Evolutionary conservation across 257 asterid species (phyloP).

Genomic region (Solanum paucissectum): DNA sequence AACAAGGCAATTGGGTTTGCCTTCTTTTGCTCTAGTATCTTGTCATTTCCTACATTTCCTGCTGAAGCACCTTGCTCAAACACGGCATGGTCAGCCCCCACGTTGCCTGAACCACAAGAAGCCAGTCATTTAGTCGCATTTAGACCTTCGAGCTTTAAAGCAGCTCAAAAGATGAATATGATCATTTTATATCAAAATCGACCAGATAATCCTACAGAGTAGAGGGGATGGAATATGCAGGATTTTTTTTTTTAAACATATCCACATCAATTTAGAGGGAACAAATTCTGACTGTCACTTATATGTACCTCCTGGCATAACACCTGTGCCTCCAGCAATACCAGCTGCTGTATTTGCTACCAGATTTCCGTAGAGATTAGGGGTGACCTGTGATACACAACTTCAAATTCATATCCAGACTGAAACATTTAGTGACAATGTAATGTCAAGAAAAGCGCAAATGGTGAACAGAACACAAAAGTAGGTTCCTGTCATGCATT

Average conservation of each 20-base stretch:
- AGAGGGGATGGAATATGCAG: neutral
- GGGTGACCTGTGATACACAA: constrained; percentile 62
- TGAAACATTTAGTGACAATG: neutral
- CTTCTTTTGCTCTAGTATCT: constrained; percentile 47
- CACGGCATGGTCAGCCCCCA: constrained; percentile 86
- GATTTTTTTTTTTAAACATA: neutral
- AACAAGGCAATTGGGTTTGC: constrained; percentile 91
- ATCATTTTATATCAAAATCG: neutral
- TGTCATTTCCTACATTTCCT: constrained; percentile 84
- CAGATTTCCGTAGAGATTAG: constrained; percentile 91
- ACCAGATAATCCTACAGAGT: neutral
- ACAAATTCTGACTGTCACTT: neutral
- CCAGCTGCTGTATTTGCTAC: constrained; percentile 94
- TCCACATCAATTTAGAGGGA: neutral
- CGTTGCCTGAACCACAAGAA: constrained; percentile 46
- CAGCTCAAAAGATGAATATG: neutral
- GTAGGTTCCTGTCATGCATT: neutral
- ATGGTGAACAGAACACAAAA: neutral
- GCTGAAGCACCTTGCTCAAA: constrained; percentile 99
- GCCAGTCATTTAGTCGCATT: neutral
- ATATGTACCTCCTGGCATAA: constrained; percentile 85
- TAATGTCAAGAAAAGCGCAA: neutral
- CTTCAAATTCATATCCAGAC: neutral
- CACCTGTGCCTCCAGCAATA: constrained; percentile 98
- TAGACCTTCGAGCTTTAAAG: neutral